Base-by-base conservation (phyloP, 2,329 filamentous ascomycete species). In the Ampelomyces quisqualis region DNA sequence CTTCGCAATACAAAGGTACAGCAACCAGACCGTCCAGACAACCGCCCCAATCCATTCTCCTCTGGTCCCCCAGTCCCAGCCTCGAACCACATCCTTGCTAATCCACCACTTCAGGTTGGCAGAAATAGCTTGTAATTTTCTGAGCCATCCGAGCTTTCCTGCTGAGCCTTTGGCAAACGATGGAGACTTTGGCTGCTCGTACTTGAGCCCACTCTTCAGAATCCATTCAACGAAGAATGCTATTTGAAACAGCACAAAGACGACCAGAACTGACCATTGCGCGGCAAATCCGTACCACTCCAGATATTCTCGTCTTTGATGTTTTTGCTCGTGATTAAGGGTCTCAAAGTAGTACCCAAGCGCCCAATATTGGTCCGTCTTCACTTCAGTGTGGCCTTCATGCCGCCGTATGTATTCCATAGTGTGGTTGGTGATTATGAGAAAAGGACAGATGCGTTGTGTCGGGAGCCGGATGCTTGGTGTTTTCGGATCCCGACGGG, bases 231-330 rank as follows among this genome's bases (percentile, higher is more conserved):
- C 27, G 13, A 72, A 45, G 38, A 70, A 71, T 28, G 57, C 65
- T 14, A 69, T 15, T 45, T 73, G 72, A 34, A 73, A 71, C 2
- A 72, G 43, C 3, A 70, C 49, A 10, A 79, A 52, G 18, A 76
- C 64, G 3, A 74, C 47, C 7, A 81, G 44, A 4, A 75, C 69
- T 1, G 79, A 80, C 46, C 73, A 63, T 58, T 82, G 79, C 11
- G 79, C 80, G 24, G 77, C 64, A n/a, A 70, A 62, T 6, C 77
- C 79, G 38, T 80, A 78, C 34, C 67, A 65, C 53, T 81, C 74
- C n/a, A 84, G 72, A 17, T 76, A 58, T 17, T 73, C 65, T 22
- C 79, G 71, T 23, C 80, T 72, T 18, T 71, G 69, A 32, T 74
- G 65, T 39, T 75, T 72, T 49, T 81, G 74, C 18, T 72, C 67